A percentile compares a stretch with the other conserved stretches of the same genome.
Conservation (phyloP, 2,329 filamentous ascomycete species). For the Thermothelomyces thermophilus region DNA sequence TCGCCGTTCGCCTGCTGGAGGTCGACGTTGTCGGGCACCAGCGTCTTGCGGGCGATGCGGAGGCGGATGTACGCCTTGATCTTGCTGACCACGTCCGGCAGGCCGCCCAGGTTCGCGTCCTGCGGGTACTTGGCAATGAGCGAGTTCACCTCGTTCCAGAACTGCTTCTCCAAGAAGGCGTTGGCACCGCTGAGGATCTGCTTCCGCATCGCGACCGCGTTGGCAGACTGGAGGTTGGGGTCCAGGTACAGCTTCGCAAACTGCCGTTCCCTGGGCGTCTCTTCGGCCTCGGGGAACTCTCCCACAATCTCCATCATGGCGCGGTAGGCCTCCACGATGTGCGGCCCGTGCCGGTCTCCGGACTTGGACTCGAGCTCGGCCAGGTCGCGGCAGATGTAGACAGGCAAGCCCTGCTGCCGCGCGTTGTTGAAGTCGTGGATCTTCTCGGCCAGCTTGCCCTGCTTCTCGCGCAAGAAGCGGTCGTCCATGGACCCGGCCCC, state of each 20-base stretch:
- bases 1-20: constrained; percentile 75
- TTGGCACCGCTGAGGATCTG: constrained; percentile 75
- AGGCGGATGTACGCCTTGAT: constrained; percentile 88
- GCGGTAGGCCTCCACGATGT: constrained; percentile 75
- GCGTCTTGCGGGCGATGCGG: constrained; percentile 70
- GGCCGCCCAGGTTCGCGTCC: constrained; percentile 83
- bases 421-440: constrained; percentile 71
- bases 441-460: constrained; percentile 71
- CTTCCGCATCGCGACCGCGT: constrained; percentile 63
- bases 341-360: constrained; percentile 62
- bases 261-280: constrained; percentile 65
- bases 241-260: constrained; percentile 74
- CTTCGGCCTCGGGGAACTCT: constrained; percentile 58
- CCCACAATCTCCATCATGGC: constrained; percentile 73
- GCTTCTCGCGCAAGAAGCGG: constrained; percentile 74
- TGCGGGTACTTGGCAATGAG: constrained; percentile 76
- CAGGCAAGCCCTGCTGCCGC: constrained; percentile 58
- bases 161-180: constrained; percentile 71
- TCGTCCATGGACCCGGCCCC: constrained; percentile 57
- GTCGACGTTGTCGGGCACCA: constrained; percentile 73
- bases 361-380: constrained; percentile 64
- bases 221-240: constrained; percentile 58
- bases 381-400: constrained; percentile 70
- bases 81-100: constrained; percentile 82
- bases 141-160: constrained; percentile 69